These are phyloP conservation scores for Ustilago curta DNA, from an alignment of 1,284 basidiomycete species.

Conservation along the genomic window DNA sequence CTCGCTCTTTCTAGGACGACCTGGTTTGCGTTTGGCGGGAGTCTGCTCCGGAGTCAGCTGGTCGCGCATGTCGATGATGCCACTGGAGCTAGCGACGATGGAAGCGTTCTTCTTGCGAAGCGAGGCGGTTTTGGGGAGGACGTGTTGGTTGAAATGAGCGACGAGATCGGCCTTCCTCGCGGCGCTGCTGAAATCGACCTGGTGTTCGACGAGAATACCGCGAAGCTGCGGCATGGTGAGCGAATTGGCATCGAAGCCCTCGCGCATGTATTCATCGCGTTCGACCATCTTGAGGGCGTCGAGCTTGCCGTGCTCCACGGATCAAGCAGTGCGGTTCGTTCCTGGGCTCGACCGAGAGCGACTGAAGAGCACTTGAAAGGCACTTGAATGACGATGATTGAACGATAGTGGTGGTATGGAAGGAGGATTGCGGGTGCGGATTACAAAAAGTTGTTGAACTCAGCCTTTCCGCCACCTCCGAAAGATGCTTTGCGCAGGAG, in stretches of 20 bases:
- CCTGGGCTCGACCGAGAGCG: background rate
- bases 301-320: background rate
- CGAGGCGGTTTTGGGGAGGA: slow-evolving; percentile 42
- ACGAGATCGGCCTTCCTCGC: slow-evolving; percentile 89
- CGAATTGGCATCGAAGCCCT: slow-evolving; percentile 82
- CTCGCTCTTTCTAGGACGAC: slow-evolving; percentile 44
- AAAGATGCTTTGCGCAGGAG: slow-evolving; percentile 1
- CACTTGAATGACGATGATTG: background rate
- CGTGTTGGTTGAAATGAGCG: slow-evolving; percentile 77
- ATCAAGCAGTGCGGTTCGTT: background rate
- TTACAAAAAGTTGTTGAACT: slow-evolving; percentile 1
- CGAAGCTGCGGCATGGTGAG: slow-evolving; percentile 85
- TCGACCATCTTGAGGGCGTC: slow-evolving; percentile 37
- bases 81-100: slow-evolving; percentile 65
- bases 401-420: slow-evolving; percentile 8
- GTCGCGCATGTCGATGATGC: slow-evolving; percentile 71
- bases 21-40: slow-evolving; percentile 43
- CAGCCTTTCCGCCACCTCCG: slow-evolving; percentile 16
- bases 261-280: slow-evolving; percentile 77
- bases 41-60: slow-evolving; percentile 32
- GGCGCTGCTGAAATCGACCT: slow-evolving; percentile 79
- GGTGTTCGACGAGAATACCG: slow-evolving; percentile 83
- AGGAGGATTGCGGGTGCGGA: slow-evolving; percentile 9
- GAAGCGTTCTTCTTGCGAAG: slow-evolving; percentile 75
- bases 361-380: background rate